A percentile compares a stretch with the other conserved stretches of the same genome.
phyloP scores from a whole-genome alignment of 495 filamentous ascomycete genomes.

The Aspergillus diversus region DNA sequence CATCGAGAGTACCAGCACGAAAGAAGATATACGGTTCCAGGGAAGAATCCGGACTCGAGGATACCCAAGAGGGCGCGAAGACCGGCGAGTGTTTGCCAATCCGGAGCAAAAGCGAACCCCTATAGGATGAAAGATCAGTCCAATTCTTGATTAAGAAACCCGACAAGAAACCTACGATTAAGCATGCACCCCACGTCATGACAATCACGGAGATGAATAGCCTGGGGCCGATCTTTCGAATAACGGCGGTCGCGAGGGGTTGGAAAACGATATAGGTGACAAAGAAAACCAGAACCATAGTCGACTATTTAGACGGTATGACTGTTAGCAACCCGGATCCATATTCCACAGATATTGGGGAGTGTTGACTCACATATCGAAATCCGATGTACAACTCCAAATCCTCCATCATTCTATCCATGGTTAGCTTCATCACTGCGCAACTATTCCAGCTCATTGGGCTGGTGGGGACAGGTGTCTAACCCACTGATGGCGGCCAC shows the following conservation, averaged over 20 bases:
- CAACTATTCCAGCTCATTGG: background rate
- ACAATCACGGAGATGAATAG: constrained; percentile 57
- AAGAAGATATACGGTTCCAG: constrained; percentile 64
- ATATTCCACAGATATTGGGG: background rate
- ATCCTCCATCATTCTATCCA: constrained; percentile 13
- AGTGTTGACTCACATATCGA: constrained; percentile 10
- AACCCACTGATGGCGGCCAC: constrained; percentile 64
- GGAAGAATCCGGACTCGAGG: constrained; percentile 68
- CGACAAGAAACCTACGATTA: constrained; percentile 35
- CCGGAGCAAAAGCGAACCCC: constrained; percentile 56
- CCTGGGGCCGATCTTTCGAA: constrained; percentile 63
- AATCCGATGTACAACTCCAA: constrained; percentile 15
- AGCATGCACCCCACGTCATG: constrained; percentile 49
- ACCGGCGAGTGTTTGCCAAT: constrained; percentile 44
- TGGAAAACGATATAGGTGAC: constrained; percentile 67
- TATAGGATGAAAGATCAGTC: constrained; percentile 17
- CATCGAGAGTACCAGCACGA: constrained; percentile 67
- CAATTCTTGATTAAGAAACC: too few species aligned
- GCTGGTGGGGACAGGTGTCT: background rate
- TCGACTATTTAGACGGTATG: constrained; percentile 42
- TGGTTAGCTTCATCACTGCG: background rate
- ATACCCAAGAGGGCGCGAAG: constrained; percentile 62
- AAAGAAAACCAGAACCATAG: constrained; percentile 67
- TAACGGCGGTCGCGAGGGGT: constrained; percentile 58
- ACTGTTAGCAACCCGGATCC: background rate